A percentile compares a stretch with the other conserved stretches of the same genome.
Conservation (phyloP, 208 protist species). For the Trypanosoma theileri region DNA sequence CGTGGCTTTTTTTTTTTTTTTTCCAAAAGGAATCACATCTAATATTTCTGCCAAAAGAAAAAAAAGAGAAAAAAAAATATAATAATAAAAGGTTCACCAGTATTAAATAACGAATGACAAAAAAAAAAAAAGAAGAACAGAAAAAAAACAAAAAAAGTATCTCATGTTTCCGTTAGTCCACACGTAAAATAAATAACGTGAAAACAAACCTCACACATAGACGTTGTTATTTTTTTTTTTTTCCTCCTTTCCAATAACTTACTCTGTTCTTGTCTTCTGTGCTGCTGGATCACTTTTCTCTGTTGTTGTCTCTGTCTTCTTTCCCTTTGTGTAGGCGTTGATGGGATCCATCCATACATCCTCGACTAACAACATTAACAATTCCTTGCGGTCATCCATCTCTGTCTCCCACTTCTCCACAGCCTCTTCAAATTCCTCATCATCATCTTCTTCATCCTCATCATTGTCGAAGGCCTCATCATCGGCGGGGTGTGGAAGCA, state of each 20-base stretch:
- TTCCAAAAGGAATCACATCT: neutral
- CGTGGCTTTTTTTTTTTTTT: slow-evolving; percentile 7
- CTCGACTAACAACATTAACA: slow-evolving; percentile 47
- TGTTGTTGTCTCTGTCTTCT: neutral
- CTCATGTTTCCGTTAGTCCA: no score
- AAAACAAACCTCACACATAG: no score
- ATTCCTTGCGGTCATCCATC: slow-evolving; percentile 67
- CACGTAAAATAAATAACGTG: no score
- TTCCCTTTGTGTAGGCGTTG: slow-evolving; percentile 23
- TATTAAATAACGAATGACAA: no score
- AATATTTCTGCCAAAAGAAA: no score
- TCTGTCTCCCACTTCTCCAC: slow-evolving; percentile 71
- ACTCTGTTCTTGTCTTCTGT: slow-evolving; percentile 43
- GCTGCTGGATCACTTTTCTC: neutral
- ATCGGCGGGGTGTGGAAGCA: slow-evolving; percentile 65
- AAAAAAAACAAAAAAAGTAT: no score
- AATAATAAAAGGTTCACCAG: no score
- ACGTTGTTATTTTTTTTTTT: neutral
- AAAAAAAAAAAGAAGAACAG: no score
- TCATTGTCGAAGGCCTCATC: slow-evolving; percentile 57
- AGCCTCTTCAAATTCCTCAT: slow-evolving; percentile 38
- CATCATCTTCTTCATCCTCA: slow-evolving; percentile 47
- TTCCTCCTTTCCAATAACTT: neutral
- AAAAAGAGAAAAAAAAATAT: no score
- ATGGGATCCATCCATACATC: slow-evolving; percentile 34